phyloP scores from a whole-genome alignment of 345 rosid genomes.

The Arabidopsis suecica region DNA sequence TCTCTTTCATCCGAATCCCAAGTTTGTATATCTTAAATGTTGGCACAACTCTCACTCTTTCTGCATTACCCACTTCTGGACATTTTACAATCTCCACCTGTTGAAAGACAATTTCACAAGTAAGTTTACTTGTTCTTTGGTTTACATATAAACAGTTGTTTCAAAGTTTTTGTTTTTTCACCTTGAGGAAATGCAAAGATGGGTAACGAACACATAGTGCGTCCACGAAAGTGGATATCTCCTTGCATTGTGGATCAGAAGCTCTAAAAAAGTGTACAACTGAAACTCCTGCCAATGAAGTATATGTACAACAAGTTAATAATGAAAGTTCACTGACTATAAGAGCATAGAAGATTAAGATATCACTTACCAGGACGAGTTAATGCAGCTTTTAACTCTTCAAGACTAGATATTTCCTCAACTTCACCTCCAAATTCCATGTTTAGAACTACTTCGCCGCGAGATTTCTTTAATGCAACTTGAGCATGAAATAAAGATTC shows the following conservation, averaged over 20 bases:
- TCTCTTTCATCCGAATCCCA: constrained; percentile 83
- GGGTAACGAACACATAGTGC: constrained; percentile 82
- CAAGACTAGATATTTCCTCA: constrained; percentile 71
- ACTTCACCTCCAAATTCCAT: constrained; percentile 98
- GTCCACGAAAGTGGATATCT: constrained; percentile 78
- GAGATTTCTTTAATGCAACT: constrained; percentile 91
- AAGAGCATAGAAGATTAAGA: background rate
- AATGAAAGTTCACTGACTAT: background rate
- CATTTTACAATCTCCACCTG: constrained; percentile 81
- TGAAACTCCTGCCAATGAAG: constrained; percentile 63
- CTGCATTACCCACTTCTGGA: constrained; percentile 61
- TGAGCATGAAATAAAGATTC: constrained; percentile 91
- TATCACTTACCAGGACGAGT: constrained; percentile 67
- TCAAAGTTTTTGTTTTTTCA: constrained; percentile 25
- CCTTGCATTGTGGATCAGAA: constrained; percentile 77
- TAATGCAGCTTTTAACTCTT: constrained; percentile 81
- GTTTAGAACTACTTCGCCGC: constrained; percentile 87
- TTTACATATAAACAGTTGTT: background rate
- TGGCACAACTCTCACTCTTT: constrained; percentile 88
- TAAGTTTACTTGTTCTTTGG: constrained; percentile 15
- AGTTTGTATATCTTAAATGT: constrained; percentile 95
- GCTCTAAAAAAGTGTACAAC: constrained; percentile 71
- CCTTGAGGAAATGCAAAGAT: constrained; percentile 87
- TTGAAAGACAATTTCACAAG: constrained; percentile 8
- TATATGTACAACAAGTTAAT: constrained; percentile 1